These are phyloP conservation scores for Cymbopogon flexuosus DNA, from an alignment of 202 grass and related monocot genomes.

Conservation along the genomic window DNA sequence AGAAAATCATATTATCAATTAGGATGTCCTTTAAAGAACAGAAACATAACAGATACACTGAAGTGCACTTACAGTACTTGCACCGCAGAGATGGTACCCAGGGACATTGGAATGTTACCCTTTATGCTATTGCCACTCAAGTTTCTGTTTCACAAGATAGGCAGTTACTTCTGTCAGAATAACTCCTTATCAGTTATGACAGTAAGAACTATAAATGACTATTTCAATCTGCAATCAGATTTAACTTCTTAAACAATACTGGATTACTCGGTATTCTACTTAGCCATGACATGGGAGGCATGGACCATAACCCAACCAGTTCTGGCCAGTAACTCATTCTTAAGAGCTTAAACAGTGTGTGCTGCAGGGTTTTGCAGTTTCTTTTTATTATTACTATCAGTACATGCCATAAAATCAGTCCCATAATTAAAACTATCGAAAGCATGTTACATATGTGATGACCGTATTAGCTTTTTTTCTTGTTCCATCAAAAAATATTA, in stretches of 20 bases:
- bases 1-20: neutral
- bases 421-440: neutral
- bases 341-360: neutral
- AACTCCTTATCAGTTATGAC: neutral
- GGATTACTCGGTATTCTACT: neutral
- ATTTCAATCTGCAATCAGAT: neutral
- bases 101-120: conserved; percentile 63
- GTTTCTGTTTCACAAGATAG: conserved; percentile 55
- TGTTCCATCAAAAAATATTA: too few species aligned
- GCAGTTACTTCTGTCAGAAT: conserved; percentile 25
- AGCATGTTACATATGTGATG: neutral
- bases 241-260: neutral
- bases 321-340: neutral
- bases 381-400: neutral
- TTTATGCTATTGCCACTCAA: conserved; percentile 77
- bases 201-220: neutral
- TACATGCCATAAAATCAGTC: neutral
- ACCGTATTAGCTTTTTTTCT: neutral
- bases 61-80: conserved; percentile 72
- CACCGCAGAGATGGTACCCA: conserved; percentile 65
- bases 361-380: neutral
- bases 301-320: neutral
- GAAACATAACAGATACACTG: neutral
- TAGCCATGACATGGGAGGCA: neutral
- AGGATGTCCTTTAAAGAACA: neutral